These are phyloP conservation scores for Buddleja alternifolia DNA, from an alignment of 257 asterid genomes.

Conservation along the genomic window DNA sequence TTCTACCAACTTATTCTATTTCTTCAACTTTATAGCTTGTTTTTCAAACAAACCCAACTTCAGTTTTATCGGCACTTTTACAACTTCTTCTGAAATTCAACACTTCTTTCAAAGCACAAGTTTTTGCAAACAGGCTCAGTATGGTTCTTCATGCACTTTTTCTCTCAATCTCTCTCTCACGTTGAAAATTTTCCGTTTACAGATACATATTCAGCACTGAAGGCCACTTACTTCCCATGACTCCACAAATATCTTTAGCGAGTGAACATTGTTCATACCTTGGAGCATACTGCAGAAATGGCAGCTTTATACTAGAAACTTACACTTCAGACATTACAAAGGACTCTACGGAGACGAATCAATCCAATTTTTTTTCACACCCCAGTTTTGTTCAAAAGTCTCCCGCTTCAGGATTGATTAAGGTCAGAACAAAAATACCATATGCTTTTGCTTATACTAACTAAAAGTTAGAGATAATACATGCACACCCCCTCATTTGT, in stretches of 20 bases:
- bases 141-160: background rate
- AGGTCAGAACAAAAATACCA: constrained; percentile 50
- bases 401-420: constrained; percentile 59
- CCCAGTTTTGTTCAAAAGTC: constrained; percentile 45
- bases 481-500: no score
- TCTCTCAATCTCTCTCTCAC: background rate
- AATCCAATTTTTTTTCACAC: constrained; percentile 40
- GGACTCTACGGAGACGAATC: constrained; percentile 50
- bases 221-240: constrained; percentile 93
- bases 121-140: no score
- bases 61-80: no score
- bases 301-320: constrained; percentile 45
- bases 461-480: no score
- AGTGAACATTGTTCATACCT: constrained; percentile 79
- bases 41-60: no score
- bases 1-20: no score
- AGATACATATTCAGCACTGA: constrained; percentile 97
- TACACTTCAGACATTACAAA: constrained; percentile 40
- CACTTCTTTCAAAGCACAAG: no score
- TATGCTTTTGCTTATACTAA: constrained; percentile 7
- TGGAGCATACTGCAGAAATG: constrained; percentile 85
- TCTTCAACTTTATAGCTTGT: no score
- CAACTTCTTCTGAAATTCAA: no score
- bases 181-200: constrained; percentile 33
- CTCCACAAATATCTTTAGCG: constrained; percentile 84